Evolutionary conservation across 2,329 filamentous ascomycete genomes (phyloP), one percentile per base, ranked within the genome.

Genomic region (Exophiala xenobiotica): DNA sequence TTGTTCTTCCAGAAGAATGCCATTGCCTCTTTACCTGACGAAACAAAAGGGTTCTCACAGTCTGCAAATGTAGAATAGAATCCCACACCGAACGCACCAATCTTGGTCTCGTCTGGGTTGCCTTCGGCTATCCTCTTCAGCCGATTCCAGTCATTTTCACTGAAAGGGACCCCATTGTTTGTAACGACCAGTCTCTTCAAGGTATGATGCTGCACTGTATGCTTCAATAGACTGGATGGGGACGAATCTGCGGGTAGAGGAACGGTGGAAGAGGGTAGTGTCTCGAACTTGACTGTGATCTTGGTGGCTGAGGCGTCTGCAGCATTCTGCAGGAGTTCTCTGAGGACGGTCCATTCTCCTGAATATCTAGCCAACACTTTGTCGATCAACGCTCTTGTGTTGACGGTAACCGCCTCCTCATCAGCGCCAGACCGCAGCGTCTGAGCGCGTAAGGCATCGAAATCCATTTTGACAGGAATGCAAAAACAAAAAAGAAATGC

Each of bases 1-100:
- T 97, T 97, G n/a, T 88, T 91, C 69, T 96, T 97, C 95, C 93
- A 99, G 74, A 96, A 99, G 66, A 99, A 99, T 0, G 92, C 92
- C 89, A 99, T 96, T 29, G 90, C 91, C 70, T 95, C 86, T 56
- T 80, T 82, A 1, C 93, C 93, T 1, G 92, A 97, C 60, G 90
- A 93, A 59, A 99, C 88, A 65, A 99, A 97, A 0, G 93, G 93
- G 62, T 96, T 90, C 70, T 99, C 95, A 67, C 92, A 99, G 68
- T 99, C 93, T 56, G 93, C 89, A 68, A 99, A 99, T 31, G 97
- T 92, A 68, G 89, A 95, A 77, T 99, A 99, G 74, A 99, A 99
- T 2, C 93, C 93, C 24, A 99, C 93, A 60, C 93, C 93, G 68
- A 99, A 99, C 3, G 93, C 95, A 48, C 93, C 93, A 63, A 99